Evolutionary conservation across 1,139 yeast genomes (phyloP), one percentile per base, ranked within the genome.

Genomic region (Pichia sp.): DNA sequence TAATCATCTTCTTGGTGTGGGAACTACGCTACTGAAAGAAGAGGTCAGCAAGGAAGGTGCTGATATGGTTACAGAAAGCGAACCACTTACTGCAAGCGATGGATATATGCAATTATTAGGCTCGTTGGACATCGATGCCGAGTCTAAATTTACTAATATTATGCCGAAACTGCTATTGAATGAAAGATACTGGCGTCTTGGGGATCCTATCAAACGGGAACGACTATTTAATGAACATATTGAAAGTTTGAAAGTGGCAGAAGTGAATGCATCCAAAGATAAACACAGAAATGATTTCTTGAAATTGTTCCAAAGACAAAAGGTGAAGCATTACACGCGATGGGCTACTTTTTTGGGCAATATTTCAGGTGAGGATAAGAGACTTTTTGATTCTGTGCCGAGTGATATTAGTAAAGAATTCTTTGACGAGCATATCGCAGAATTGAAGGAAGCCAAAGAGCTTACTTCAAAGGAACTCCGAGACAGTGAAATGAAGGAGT

Each of bases 151-250:
- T n/a, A n/a, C n/a, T n/a, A n/a, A n/a, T n/a, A n/a, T n/a, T n/a
- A n/a, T n/a, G n/a, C n/a, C n/a, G n/a, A n/a, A n/a, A n/a, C n/a
- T n/a, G n/a, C n/a, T n/a, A n/a, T n/a, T n/a, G 7, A 74, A 78
- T 38, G 75, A 80, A 1, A 64, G 75, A 15, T 88, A 85, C 53
- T 85, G 94, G 93, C 60, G 67, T 1, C 59, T 85, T 1, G 60
- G 64, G 5, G 11, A 11, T 21, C 8, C 11, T 9, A 9, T n/a
- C n/a, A n/a, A n/a, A 41, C 69, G 93, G 35, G 77, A 78, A 47
- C 62, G 62, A 15, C 53, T 74, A 16, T 87, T 81, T 56, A 94
- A 86, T 37, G 74, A 74, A 27, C 83, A 71, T 51, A 56, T 81
- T 21, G 64, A 68, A 1, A 68, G 69, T 22, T 69, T 73, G 48